These are phyloP conservation scores for Metschnikowia lunata DNA, from an alignment of 805 yeast species.

Conservation along the genomic window DNA sequence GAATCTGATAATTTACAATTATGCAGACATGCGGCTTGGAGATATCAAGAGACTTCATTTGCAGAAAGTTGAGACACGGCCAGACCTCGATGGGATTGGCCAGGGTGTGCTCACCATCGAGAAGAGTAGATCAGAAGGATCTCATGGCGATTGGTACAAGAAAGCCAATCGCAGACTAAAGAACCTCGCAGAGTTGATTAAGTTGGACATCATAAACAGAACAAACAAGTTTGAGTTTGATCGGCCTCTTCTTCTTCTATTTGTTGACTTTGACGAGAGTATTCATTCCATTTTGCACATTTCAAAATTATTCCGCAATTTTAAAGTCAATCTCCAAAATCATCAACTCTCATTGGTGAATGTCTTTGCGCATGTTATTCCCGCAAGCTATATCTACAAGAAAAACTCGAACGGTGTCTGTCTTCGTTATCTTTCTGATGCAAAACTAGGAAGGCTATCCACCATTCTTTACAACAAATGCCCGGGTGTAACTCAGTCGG, in stretches of 20 bases:
- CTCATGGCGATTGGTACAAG: conserved; percentile 27
- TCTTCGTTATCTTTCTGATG: conserved; percentile 28
- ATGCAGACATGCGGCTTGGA: conserved; percentile 49
- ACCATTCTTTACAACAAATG: conserved; percentile 56
- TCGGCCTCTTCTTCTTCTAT: conserved; percentile 48
- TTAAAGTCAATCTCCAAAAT: conserved; percentile 34
- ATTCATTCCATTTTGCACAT: conserved; percentile 45
- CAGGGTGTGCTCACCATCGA: conserved; percentile 26
- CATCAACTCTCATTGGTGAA: conserved; percentile 39
- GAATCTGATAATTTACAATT: conserved; percentile 38
- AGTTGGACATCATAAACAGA: conserved; percentile 36
- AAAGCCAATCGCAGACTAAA: conserved; percentile 27
- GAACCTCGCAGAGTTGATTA: conserved; percentile 34
- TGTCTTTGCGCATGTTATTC: conserved; percentile 35
- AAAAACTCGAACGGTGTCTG: conserved; percentile 10
- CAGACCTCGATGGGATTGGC: conserved; percentile 27
- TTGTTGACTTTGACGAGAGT: conserved; percentile 42
- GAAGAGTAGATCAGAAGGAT: conserved; percentile 16
- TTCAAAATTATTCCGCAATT: conserved; percentile 44
- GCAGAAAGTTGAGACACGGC: conserved; percentile 24
- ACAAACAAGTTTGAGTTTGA: conserved; percentile 40
- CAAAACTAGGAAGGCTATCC: conserved; percentile 42
- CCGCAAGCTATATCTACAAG: conserved; percentile 25
- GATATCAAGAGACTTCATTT: conserved; percentile 29
- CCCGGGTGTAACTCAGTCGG: conserved; percentile 28